Base-by-base conservation (phyloP, 345 rosid species). In the Bruguiera gymnorhiza region DNA sequence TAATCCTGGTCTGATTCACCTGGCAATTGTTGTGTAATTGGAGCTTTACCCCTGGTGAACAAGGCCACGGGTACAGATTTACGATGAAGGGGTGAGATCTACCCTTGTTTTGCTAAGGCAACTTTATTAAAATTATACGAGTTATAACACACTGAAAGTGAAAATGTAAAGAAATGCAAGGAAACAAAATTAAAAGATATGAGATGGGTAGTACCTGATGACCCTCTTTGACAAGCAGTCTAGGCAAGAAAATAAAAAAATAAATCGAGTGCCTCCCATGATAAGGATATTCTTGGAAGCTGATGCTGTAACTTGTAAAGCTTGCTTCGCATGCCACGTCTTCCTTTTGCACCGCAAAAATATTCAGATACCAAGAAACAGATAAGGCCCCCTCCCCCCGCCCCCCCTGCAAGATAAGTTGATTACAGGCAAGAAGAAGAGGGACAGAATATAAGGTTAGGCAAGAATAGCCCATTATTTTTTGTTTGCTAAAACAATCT, bases 251-350 rank as follows among this genome's bases (percentile, higher is more conserved):
- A 48, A 91, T 20, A 77, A 96, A 27, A 27, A 97, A 52, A 92
- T 92, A 70, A 92, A 95, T 56, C 97, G 76, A 67, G 97, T 95
- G 27, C 97, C 99, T 50, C 99, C 99, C 97, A 92, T 92, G 65
- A 95, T 83, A 65, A 95, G 97, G 80, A 92, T 92, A 73, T 88
- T 92, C 88, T 92, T 92, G 55, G 86, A 79, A 65, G 82, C 78
- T 21, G 96, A 87, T 63, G 97, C 93, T 71, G 86, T 74, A 36
- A 95, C 84, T 66, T 83, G 83, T 6, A 92, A 65, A 36, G 85
- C 85, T 72, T 89, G 92, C 71, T 83, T 94, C 71, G 88, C 86
- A 82, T 76, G 90, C 71, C 78, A 65, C 21, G 65, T 73, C 81
- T 81, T 88, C 69, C 91, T 90, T 69, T 84, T 92, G 80, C 73